Evolutionary conservation across 2,329 filamentous ascomycete genomes (phyloP), one percentile per base, ranked within the genome.

Genomic region (Zarea fungicola): DNA sequence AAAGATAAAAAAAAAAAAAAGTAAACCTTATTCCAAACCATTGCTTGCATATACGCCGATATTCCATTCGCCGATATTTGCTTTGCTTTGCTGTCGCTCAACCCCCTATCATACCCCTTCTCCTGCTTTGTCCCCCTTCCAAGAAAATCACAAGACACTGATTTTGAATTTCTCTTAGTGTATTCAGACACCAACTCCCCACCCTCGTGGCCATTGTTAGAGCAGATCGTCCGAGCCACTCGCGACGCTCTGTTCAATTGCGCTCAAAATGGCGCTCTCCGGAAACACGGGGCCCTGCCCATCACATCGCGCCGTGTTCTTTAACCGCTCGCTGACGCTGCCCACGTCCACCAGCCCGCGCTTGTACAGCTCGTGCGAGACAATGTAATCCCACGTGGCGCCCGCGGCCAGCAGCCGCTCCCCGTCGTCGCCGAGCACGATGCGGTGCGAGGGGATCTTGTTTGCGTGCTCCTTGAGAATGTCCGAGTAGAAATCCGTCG

Each of bases 311-410:
- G 89, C 87, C 59, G 80, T 71, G 16, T 77, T 74, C 70, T 89
- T 91, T 46, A 97, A 71, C 11, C 83, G 75, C 60, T 93, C 86
- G 63, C 85, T 90, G 26, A 96, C 87, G 62, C 86, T 79, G 31
- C 77, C 84, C 11, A 96, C 82, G 64, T 97, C 88, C 22, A 96
- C 84, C 18, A 88, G 72, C 0, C 90, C 89, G 40, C 79, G 77
- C 63, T 83, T 81, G 64, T 87, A 95, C 8, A 90, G 69, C 6
- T 87, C 81, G 65, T 96, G 89, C 46, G 73, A 76, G 60, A 95
- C 87, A 52, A 97, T 93, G 47, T 90, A 74, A 60, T 96, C 91
- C 92, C 92, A 97, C 0, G 90, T 85, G 2, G 89, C 87, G 16
- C 84, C 84, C 0, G 85, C 85, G 31, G 85, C 85, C 6, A 93